A percentile compares a stretch with the other conserved stretches of the same genome.
These are phyloP conservation scores for Aspergillus ellipticus DNA, from an alignment of 495 filamentous ascomycete genomes.

Conservation along the genomic window DNA sequence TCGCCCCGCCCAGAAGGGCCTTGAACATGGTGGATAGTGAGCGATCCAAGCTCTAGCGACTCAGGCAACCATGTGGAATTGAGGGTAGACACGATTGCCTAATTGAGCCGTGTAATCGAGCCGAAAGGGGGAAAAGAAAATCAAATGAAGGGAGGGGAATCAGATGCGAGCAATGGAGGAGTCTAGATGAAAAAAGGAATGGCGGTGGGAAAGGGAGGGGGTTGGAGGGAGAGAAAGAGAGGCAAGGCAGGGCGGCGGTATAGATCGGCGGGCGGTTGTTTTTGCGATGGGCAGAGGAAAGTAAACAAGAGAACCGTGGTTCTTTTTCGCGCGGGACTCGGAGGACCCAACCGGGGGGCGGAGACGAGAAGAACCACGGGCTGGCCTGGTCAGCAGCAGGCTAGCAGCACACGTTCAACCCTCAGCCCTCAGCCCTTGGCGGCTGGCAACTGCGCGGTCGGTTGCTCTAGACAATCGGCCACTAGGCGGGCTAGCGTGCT, in stretches of 20 bases:
- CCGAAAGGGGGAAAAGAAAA: background rate
- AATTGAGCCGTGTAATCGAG: background rate
- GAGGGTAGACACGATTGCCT: constrained; percentile 8
- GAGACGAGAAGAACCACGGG: constrained; percentile 1
- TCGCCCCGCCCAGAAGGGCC: constrained; percentile 44
- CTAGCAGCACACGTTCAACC: too few species aligned
- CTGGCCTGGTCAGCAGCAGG: background rate
- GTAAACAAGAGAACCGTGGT: constrained; percentile 38
- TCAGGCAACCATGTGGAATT: constrained; percentile 35
- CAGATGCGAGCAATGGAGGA: constrained; percentile 5
- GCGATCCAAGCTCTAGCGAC: constrained; percentile 17
- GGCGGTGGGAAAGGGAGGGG: background rate
- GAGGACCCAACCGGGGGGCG: constrained; percentile 9
- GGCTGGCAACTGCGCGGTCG: constrained; percentile 5
- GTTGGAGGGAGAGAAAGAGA: background rate
- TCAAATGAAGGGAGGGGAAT: constrained; percentile 11
- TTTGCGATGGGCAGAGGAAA: constrained; percentile 5
- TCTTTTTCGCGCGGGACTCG: constrained; percentile 22
- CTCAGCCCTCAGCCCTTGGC: background rate
- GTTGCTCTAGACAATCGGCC: constrained; percentile 33
- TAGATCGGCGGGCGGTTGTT: constrained; percentile 1
- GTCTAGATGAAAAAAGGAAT: background rate
- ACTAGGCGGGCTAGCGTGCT: constrained; percentile 22
- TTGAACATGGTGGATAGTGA: constrained; percentile 45
- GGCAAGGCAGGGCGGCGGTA: background rate